Base-by-base conservation (phyloP, 192 early-diverging fungal species). In the Podila clonocystis region DNA sequence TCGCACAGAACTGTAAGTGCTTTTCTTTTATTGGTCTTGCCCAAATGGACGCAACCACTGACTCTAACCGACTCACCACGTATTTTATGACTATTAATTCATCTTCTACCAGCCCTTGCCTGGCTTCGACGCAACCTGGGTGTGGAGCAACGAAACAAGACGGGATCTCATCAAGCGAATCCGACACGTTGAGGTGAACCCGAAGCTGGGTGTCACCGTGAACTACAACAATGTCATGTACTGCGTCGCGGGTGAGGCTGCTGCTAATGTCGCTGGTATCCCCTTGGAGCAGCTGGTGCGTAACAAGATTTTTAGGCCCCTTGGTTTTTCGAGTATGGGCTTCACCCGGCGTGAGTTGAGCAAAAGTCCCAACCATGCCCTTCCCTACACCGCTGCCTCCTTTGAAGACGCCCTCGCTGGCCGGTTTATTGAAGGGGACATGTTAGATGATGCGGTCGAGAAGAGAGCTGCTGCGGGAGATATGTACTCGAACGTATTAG, bases 141-240 rank as follows among this genome's bases (percentile, higher is more conserved):
- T 45, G 41, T 45, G 41, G 41, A 1, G 0, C 13, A 45, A 12
- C 41, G 41, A 45, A 45, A 45, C 41, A 12, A 62, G 74, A 15
- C 9, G 15, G 4, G 57, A 77, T 4, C 48, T 77, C 29, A 45
- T 69, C 41, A 68, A 68, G 28, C 60, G 62, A 2, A 33, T 75
- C 2, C 57, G 36, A 50, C 38, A 75, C 36, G 50, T 75, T 1
- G n/a, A 63, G 0, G 9, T 41, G 5, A 15, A 50, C 1, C 22
- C 29, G 0, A 75, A 74, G 33, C 45, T 69, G 28, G 0, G 29
- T 2, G 33, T 33, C 20, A 2, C 57, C 24, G 19, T 2, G 7
- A 13, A 62, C 4, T 75, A 75, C 49, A 68, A 45, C 29, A 75
- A 75, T 6, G 13, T 75, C 15, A 52, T 62, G 13, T 75, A 75